Percentiles rank a stretch among this genome's conserved stretches.
phyloP scores from a whole-genome alignment of 2,329 filamentous ascomycete species.

The Trichoderma simmonsii region DNA sequence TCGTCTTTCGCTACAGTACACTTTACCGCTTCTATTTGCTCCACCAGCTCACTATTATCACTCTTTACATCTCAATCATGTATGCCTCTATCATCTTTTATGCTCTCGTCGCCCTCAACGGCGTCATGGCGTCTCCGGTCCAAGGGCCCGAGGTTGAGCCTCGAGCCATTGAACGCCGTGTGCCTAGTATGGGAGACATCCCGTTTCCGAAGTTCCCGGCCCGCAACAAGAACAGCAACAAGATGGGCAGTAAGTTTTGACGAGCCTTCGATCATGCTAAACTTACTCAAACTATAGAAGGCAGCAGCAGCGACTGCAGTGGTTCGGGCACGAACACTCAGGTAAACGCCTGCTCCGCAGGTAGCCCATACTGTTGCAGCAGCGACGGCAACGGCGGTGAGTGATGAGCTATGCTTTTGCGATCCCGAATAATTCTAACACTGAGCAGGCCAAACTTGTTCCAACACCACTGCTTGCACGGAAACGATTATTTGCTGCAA shows the following conservation, averaged over 20 bases:
- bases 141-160: background rate
- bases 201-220: background rate
- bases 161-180: background rate
- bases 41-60: background rate
- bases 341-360: background rate
- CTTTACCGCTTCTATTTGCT: background rate
- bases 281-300: background rate
- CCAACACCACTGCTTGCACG: background rate
- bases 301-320: background rate
- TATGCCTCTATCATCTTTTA: background rate
- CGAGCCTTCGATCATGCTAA: background rate
- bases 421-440: background rate
- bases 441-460: background rate
- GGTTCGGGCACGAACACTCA: background rate
- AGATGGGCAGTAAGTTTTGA: background rate
- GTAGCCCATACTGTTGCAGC: background rate
- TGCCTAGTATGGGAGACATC: background rate
- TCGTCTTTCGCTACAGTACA: background rate
- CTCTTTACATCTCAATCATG: background rate
- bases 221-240: background rate
- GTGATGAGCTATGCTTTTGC: background rate
- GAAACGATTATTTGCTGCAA: conserved; percentile 7
- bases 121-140: background rate
- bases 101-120: background rate
- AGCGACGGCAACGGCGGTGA: background rate